These are phyloP conservation scores for Alternaria ethzedia DNA, from an alignment of 2,329 filamentous ascomycete genomes.

Conservation along the genomic window DNA sequence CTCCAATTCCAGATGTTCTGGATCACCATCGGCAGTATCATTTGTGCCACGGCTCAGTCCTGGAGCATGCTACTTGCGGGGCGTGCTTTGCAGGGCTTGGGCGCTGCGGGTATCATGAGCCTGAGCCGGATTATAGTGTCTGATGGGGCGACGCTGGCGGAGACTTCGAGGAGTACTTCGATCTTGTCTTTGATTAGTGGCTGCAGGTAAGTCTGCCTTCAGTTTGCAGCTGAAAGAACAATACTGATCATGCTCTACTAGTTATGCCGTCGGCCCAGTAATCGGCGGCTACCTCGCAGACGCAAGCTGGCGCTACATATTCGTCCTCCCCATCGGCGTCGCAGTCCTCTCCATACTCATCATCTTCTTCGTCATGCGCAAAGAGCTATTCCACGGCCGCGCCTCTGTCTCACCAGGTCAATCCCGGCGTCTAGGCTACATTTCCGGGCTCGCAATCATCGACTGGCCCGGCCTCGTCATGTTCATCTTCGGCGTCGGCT, in stretches of 20 bases:
- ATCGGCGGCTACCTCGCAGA: constrained; percentile 65
- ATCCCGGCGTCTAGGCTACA: constrained; percentile 44
- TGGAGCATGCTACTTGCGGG: constrained; percentile 69
- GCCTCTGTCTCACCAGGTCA: constrained; percentile 45
- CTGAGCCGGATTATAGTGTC: constrained; percentile 68
- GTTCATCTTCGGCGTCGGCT: constrained; percentile 44
- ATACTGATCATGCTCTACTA: neutral
- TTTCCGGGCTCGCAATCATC: constrained; percentile 53
- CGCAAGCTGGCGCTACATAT: constrained; percentile 70
- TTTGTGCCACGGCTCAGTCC: constrained; percentile 65
- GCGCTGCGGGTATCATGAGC: constrained; percentile 67
- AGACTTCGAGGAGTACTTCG: constrained; percentile 71
- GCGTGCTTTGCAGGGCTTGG: constrained; percentile 67
- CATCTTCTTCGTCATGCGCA: constrained; percentile 63
- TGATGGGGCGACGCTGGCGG: constrained; percentile 71
- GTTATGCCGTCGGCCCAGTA: constrained; percentile 67
- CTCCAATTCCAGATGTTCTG: constrained; percentile 63
- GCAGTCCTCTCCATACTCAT: constrained; percentile 58
- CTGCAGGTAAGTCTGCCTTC: constrained; percentile 43
- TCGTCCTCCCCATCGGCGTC: constrained; percentile 57
- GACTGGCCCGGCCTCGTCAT: constrained; percentile 45
- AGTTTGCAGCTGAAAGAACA: too few relatives aligned
- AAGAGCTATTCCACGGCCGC: constrained; percentile 62
- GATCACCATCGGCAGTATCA: constrained; percentile 62
- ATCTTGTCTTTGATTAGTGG: constrained; percentile 69